These are phyloP conservation scores for Cucurbita pepo DNA, from an alignment of 306 rosid genomes.

Conservation along the genomic window DNA sequence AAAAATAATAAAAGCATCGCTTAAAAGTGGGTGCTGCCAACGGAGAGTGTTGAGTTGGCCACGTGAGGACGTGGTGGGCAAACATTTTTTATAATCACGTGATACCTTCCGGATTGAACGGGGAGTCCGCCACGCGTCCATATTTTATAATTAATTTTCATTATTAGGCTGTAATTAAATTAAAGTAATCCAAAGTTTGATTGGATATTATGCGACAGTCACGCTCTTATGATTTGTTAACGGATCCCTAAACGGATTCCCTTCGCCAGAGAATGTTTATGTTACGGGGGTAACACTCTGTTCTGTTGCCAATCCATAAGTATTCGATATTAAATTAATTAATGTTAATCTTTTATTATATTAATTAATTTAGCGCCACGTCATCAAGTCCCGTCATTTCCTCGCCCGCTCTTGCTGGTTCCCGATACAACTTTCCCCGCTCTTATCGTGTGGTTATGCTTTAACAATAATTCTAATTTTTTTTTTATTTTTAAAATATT, in stretches of 20 bases:
- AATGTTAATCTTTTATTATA: too few relatives aligned
- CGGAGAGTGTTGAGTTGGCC: conserved; percentile 69
- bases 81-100: conserved; percentile 57
- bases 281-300: conserved; percentile 12
- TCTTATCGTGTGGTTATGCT: neutral
- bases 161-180: neutral
- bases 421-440: neutral
- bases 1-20: neutral
- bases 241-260: conserved; percentile 88
- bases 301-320: neutral
- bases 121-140: conserved; percentile 27
- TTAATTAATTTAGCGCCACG: neutral
- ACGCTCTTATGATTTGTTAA: conserved; percentile 41
- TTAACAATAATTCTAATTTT: neutral
- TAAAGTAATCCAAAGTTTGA: neutral
- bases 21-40: conserved; percentile 27
- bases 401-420: conserved; percentile 5
- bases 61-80: conserved; percentile 55
- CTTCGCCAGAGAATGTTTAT: conserved; percentile 45
- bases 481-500: neutral
- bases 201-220: conserved; percentile 7
- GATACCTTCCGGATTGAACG: conserved; percentile 47
- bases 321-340: neutral
- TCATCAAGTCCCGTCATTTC: conserved; percentile 7
- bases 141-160: neutral